These are phyloP conservation scores for Epichloe glyceriae DNA, from an alignment of 2,329 filamentous ascomycete genomes.

Conservation along the genomic window DNA sequence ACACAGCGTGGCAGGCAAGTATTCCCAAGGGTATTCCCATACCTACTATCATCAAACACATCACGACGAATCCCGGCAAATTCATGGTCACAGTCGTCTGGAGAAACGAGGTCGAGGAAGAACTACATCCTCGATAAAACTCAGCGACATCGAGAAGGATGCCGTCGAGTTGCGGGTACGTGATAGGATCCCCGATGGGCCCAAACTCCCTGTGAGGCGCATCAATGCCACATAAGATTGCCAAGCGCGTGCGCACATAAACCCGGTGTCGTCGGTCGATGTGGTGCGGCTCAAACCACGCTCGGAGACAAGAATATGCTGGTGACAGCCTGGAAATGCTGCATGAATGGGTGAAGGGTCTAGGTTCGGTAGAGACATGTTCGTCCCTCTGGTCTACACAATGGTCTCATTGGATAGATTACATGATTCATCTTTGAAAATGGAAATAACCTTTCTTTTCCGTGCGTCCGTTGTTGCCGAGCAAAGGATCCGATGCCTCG, in stretches of 20 bases:
- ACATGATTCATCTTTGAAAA: too few species aligned
- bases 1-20: neutral
- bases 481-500: too few species aligned
- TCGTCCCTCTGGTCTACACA: too few species aligned
- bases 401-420: too few species aligned
- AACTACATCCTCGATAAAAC: neutral
- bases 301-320: neutral
- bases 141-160: neutral
- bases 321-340: neutral
- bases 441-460: too few species aligned
- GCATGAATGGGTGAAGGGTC: neutral
- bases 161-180: neutral
- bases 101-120: neutral
- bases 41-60: neutral
- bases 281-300: neutral
- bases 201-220: neutral
- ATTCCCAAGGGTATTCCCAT: neutral
- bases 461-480: too few species aligned
- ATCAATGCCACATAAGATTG: neutral
- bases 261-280: too few species aligned
- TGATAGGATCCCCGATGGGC: neutral
- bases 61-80: neutral
- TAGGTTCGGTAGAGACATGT: too few species aligned
- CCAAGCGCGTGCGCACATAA: too few species aligned
- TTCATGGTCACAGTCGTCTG: constrained; percentile 1